Evolutionary conservation across 2,329 filamentous ascomycete genomes (phyloP), one percentile per base, ranked within the genome.

Genomic region (Raffaelea ambrosiae): DNA sequence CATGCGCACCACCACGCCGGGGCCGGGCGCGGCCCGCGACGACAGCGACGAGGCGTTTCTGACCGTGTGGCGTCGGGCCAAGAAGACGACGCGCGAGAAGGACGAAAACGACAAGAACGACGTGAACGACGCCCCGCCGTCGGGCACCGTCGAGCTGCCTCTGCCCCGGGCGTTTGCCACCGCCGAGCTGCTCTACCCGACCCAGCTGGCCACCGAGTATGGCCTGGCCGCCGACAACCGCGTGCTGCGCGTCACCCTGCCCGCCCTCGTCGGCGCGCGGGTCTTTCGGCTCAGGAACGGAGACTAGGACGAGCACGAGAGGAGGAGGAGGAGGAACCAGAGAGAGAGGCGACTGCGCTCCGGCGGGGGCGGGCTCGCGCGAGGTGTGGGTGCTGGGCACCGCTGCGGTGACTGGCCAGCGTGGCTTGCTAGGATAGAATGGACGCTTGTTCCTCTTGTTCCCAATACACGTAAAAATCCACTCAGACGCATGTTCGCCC

Each of bases 1-100:
- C 2, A 46, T 64, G 42, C 22, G n/a, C n/a, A 3, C 40, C 11
- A 42, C 50, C 7, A 43, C 44, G n/a, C n/a, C n/a, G n/a, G n/a
- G n/a, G n/a, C n/a, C n/a, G n/a, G n/a, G n/a, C n/a, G n/a, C n/a
- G n/a, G n/a, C n/a, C n/a, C n/a, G n/a, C n/a, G n/a, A n/a, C 13
- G 26, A 13, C 5, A 45, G 49, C 22, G 36, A 23, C 5, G 39
- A 43, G 18, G 44, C 35, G 1, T 40, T 46, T 33, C 5, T 46
- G 13, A 19, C 36, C 2, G 35, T 46, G 13, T 46, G 44, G 44
- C 10, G 43, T 3, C 41, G 41, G n/a, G n/a, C n/a, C n/a, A n/a
- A 29, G 26, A 13, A 29, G 26, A 29, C 7, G 26, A n/a, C n/a
- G n/a, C n/a, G n/a, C n/a, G n/a, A n/a, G n/a, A n/a, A n/a, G n/a